Percentiles rank a stretch among this genome's conserved stretches.
These are phyloP conservation scores for Aspergillus egyptiacus DNA, from an alignment of 495 filamentous ascomycete species.

Conservation along the genomic window DNA sequence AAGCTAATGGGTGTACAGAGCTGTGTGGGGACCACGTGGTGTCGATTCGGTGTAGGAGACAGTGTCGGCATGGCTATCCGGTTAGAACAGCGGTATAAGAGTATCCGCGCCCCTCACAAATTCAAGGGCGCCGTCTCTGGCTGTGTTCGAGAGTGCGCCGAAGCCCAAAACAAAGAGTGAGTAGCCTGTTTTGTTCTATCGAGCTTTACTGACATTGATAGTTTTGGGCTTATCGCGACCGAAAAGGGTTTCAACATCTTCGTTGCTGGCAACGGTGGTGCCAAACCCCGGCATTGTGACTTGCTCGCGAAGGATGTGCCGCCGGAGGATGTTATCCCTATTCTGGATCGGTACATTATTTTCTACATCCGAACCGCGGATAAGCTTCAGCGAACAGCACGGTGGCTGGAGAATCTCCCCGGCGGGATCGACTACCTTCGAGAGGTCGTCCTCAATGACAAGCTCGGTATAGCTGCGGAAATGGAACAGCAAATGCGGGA, in stretches of 20 bases:
- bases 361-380: slow-evolving; percentile 98
- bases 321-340: slow-evolving; percentile 75
- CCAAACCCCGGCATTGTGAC: slow-evolving; percentile 78
- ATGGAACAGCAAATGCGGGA: slow-evolving; percentile 89
- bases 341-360: slow-evolving; percentile 87
- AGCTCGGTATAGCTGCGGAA: slow-evolving; percentile 77
- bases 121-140: slow-evolving; percentile 90
- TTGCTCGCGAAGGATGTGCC: slow-evolving; percentile 90
- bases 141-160: slow-evolving; percentile 90
- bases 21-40: slow-evolving; percentile 95
- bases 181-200: slow-evolving; percentile 16
- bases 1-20: slow-evolving; percentile 38
- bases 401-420: slow-evolving; percentile 85
- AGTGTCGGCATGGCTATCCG: slow-evolving; percentile 96
- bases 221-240: slow-evolving; percentile 88
- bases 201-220: slow-evolving; percentile 25
- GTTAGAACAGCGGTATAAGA: slow-evolving; percentile 92
- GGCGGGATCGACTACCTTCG: slow-evolving; percentile 82
- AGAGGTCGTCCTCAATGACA: slow-evolving; percentile 82
- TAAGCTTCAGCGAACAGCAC: slow-evolving; percentile 87
- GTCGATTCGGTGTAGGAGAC: slow-evolving; percentile 86
- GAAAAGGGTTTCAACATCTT: slow-evolving; percentile 96
- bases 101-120: slow-evolving; percentile 84
- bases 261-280: slow-evolving; percentile 88
- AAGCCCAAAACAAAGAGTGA: slow-evolving; percentile 93